Conservation (phyloP, 139 green algal species). For the Haematococcus lacustris region DNA sequence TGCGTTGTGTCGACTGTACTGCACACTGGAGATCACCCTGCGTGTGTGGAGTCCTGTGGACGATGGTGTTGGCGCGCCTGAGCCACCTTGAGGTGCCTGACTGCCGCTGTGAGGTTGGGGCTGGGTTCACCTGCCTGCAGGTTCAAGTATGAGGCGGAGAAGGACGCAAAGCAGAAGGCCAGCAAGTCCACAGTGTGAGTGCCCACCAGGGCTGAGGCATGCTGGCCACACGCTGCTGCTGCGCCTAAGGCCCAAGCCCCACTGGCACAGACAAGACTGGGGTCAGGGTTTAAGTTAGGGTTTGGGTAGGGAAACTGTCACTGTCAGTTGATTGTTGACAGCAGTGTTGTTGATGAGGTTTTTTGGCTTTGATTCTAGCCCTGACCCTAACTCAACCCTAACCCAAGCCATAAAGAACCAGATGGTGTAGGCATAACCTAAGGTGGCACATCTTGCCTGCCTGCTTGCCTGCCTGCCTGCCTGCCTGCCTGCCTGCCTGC, state of each 20-base stretch:
- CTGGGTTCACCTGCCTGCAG: background rate
- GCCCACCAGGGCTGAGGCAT: background rate
- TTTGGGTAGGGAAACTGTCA: background rate
- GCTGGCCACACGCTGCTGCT: background rate
- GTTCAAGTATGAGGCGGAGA: constrained; percentile 45
- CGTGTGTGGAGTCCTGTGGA: background rate
- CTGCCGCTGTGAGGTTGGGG: too few relatives aligned
- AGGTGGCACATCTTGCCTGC: too few relatives aligned
- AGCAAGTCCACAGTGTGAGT: constrained; percentile 3
- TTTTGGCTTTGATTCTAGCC: background rate
- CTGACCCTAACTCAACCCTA: background rate
- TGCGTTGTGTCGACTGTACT: background rate
- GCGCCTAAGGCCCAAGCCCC: background rate
- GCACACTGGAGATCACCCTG: background rate
- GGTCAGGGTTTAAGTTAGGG: background rate
- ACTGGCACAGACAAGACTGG: background rate
- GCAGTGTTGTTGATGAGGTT: background rate
- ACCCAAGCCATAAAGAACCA: too few relatives aligned
- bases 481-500: background rate
- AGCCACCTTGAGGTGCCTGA: background rate
- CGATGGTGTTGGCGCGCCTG: background rate
- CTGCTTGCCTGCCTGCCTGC: background rate
- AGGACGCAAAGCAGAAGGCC: constrained; percentile 15
- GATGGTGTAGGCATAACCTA: too few relatives aligned
- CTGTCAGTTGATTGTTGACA: background rate